phyloP scores from a whole-genome alignment of 352 stramenopile species.

The Phytophthora megakarya region DNA sequence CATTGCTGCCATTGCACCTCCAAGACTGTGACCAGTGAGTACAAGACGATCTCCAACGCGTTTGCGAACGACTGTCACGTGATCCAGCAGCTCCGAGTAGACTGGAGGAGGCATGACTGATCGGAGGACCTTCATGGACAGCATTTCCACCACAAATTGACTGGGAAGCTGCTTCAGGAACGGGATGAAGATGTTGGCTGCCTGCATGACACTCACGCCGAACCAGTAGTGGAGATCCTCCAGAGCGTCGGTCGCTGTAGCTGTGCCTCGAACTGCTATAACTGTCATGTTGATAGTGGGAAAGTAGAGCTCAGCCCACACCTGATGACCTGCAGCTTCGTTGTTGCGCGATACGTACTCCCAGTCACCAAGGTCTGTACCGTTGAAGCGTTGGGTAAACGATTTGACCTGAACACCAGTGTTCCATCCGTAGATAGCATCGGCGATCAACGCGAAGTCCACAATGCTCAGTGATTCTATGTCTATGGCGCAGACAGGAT shows the following conservation, averaged over 20 bases:
- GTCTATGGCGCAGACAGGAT: constrained; percentile 81
- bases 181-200: constrained; percentile 82
- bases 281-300: constrained; percentile 85
- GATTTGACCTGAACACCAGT: constrained; percentile 74
- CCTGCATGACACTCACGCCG: constrained; percentile 87
- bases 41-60: constrained; percentile 74
- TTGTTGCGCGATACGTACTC: constrained; percentile 78
- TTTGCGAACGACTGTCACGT: constrained; percentile 61
- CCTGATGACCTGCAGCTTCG: constrained; percentile 64
- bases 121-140: constrained; percentile 78
- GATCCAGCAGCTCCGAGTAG: constrained; percentile 71
- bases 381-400: constrained; percentile 82
- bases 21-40: constrained; percentile 84
- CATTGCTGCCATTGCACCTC: constrained; percentile 85
- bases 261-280: constrained; percentile 80
- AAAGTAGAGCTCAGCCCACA: constrained; percentile 89
- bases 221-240: constrained; percentile 91
- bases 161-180: constrained; percentile 86
- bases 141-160: constrained; percentile 80
- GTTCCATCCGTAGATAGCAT: constrained; percentile 83
- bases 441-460: constrained; percentile 86
- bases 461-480: constrained; percentile 68
- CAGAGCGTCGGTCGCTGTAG: constrained; percentile 80
- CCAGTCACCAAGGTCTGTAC: constrained; percentile 77
- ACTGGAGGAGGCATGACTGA: constrained; percentile 79